Percentiles rank a stretch among this genome's conserved stretches.
Evolutionary conservation across 192 early-diverging fungal genomes (phyloP).

Genomic region (Mortierella claussenii): DNA sequence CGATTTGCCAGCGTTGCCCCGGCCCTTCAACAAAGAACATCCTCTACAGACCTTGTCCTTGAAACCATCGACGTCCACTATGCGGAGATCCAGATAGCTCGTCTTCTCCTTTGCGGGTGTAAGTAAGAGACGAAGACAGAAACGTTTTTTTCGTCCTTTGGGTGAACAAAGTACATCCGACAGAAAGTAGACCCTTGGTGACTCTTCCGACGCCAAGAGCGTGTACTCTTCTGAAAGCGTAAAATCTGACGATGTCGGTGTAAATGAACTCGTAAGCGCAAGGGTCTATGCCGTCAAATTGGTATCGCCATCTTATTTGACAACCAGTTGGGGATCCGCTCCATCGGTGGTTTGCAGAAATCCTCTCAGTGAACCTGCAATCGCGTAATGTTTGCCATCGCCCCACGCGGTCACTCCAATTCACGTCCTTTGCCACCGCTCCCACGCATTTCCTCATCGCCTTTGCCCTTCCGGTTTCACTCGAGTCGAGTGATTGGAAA

Average conservation of each 20-base stretch:
- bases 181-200: background rate
- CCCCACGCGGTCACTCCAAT: too few relatives aligned
- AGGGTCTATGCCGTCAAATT: background rate
- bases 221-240: background rate
- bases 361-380: slow-evolving; percentile 26
- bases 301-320: slow-evolving; percentile 27
- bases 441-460: too few relatives aligned
- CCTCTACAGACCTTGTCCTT: too few relatives aligned
- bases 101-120: slow-evolving; percentile 7
- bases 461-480: too few relatives aligned
- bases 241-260: slow-evolving; percentile 5
- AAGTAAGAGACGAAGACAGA: slow-evolving; percentile 18
- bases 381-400: too few relatives aligned
- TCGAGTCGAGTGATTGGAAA: too few relatives aligned
- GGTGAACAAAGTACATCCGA: slow-evolving; percentile 13
- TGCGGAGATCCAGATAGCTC: slow-evolving; percentile 17
- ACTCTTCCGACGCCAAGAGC: background rate
- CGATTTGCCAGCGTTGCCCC: too few relatives aligned
- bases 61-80: too few relatives aligned
- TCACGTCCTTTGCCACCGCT: too few relatives aligned
- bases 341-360: too few relatives aligned
- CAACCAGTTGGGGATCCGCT: too few relatives aligned
- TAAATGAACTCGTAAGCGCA: slow-evolving; percentile 10
- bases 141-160: slow-evolving; percentile 18
- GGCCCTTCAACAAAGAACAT: too few relatives aligned